phyloP scores from a whole-genome alignment of 73 alveolate species.

The Paramecium bursaria region DNA sequence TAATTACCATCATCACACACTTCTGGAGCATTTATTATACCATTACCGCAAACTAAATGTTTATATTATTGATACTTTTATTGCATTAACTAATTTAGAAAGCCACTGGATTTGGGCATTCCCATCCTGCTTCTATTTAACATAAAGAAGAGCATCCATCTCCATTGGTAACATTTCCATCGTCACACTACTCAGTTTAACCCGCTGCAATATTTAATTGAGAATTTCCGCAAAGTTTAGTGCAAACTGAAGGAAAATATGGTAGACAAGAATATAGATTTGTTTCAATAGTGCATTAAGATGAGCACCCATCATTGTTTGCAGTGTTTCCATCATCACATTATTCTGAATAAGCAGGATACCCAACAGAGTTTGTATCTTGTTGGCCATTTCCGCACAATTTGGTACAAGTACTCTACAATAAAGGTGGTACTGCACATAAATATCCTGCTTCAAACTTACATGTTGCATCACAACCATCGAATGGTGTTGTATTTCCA shows the following conservation, averaged over 20 bases:
- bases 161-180: conserved; percentile 67
- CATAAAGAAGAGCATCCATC: conserved; percentile 76
- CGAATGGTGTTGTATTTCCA: background rate
- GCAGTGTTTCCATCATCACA: conserved; percentile 77
- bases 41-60: conserved; percentile 67
- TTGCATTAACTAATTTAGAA: conserved; percentile 4
- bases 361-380: conserved; percentile 23
- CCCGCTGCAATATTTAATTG: conserved; percentile 27
- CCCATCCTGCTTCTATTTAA: conserved; percentile 63
- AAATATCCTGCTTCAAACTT: conserved; percentile 34
- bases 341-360: conserved; percentile 5
- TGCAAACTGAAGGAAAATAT: conserved; percentile 54
- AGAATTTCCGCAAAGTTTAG: conserved; percentile 73
- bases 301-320: conserved; percentile 70
- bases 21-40: conserved; percentile 47
- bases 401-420: conserved; percentile 17
- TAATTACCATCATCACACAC: conserved; percentile 83
- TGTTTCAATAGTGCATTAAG: conserved; percentile 57
- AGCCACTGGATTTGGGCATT: conserved; percentile 27
- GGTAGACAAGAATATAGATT: conserved; percentile 21
- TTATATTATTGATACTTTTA: background rate
- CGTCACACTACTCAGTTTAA: conserved; percentile 71
- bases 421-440: conserved; percentile 23
- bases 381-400: conserved; percentile 44
- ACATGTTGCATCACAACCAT: conserved; percentile 50